Percentiles rank a stretch among this genome's conserved stretches.
Evolutionary conservation across 495 filamentous ascomycete genomes (phyloP).

Genomic region (Aspergillus ostianus): DNA sequence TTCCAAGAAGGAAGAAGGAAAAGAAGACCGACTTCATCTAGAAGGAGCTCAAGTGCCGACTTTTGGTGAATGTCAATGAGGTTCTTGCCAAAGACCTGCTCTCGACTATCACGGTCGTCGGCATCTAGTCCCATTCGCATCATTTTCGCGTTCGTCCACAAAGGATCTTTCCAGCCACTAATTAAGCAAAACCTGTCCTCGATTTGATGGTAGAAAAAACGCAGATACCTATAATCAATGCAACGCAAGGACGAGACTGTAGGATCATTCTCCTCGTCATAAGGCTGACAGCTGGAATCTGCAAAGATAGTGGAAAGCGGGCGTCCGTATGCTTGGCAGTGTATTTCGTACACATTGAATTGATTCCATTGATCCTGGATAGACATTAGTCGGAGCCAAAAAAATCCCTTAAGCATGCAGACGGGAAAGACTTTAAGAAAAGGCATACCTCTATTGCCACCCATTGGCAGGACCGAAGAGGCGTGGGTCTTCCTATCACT

Average conservation of each 20-base stretch:
- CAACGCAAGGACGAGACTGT: slow-evolving; percentile 66
- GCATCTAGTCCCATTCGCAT: slow-evolving; percentile 84
- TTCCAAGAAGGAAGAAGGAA: slow-evolving; percentile 1
- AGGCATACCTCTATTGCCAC: slow-evolving; percentile 75
- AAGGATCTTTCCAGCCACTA: slow-evolving; percentile 89
- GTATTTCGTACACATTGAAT: slow-evolving; percentile 68
- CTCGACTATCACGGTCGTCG: slow-evolving; percentile 81
- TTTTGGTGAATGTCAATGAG: slow-evolving; percentile 90
- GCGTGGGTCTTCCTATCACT: slow-evolving; percentile 64
- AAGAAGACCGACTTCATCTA: slow-evolving; percentile 73
- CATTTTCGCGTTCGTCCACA: slow-evolving; percentile 73
- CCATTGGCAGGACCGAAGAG: slow-evolving; percentile 77
- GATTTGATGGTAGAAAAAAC: slow-evolving; percentile 85
- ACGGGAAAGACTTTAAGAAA: background rate
- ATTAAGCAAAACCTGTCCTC: slow-evolving; percentile 83
- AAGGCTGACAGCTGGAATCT: slow-evolving; percentile 47
- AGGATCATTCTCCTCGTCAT: slow-evolving; percentile 86
- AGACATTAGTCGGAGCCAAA: background rate
- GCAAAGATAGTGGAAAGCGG: slow-evolving; percentile 87
- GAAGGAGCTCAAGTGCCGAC: slow-evolving; percentile 71
- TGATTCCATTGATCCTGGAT: slow-evolving; percentile 89
- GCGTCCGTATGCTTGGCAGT: slow-evolving; percentile 68
- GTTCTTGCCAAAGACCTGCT: slow-evolving; percentile 85
- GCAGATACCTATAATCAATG: slow-evolving; percentile 89
- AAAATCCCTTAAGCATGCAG: background rate